phyloP scores from a whole-genome alignment of 768 basidiomycete species.

The Kwoniella sp. region DNA sequence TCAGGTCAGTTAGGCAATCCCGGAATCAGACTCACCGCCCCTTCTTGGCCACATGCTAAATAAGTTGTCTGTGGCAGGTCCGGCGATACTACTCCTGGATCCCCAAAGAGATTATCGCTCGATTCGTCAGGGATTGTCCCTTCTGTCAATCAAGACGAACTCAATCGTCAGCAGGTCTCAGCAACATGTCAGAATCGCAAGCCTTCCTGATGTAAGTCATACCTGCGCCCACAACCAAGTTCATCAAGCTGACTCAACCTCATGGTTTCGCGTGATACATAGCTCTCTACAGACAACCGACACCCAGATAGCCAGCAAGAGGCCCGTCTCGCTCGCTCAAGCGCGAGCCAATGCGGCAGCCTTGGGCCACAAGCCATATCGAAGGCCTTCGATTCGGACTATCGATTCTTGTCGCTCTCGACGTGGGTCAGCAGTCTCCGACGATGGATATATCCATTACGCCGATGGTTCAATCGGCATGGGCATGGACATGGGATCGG shows the following conservation, averaged over 20 bases:
- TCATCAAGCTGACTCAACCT: background rate
- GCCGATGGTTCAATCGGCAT: background rate
- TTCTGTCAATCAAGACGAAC: slow-evolving; percentile 65
- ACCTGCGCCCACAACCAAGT: background rate
- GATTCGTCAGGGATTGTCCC: slow-evolving; percentile 77
- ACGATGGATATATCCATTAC: slow-evolving; percentile 25
- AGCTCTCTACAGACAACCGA: slow-evolving; percentile 30
- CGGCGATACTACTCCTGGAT: slow-evolving; percentile 76
- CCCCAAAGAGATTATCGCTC: slow-evolving; percentile 77
- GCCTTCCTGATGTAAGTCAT: slow-evolving; percentile 33
- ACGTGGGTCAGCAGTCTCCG: slow-evolving; percentile 23
- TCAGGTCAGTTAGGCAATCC: slow-evolving; percentile 26
- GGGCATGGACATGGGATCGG: slow-evolving; percentile 1
- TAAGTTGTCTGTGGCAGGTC: no score
- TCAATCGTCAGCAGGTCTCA: slow-evolving; percentile 17
- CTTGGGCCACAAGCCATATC: slow-evolving; percentile 19
- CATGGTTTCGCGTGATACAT: background rate
- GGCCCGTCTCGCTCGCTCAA: slow-evolving; percentile 21
- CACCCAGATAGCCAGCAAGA: slow-evolving; percentile 20
- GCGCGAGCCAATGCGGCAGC: slow-evolving; percentile 23
- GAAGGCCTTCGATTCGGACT: slow-evolving; percentile 17
- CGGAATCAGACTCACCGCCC: background rate
- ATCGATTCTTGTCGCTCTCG: slow-evolving; percentile 23
- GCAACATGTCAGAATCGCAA: slow-evolving; percentile 30
- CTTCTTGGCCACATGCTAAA: no score